phyloP scores from a whole-genome alignment of 2,329 filamentous ascomycete species.

The Hymenoscyphus fraxineus region DNA sequence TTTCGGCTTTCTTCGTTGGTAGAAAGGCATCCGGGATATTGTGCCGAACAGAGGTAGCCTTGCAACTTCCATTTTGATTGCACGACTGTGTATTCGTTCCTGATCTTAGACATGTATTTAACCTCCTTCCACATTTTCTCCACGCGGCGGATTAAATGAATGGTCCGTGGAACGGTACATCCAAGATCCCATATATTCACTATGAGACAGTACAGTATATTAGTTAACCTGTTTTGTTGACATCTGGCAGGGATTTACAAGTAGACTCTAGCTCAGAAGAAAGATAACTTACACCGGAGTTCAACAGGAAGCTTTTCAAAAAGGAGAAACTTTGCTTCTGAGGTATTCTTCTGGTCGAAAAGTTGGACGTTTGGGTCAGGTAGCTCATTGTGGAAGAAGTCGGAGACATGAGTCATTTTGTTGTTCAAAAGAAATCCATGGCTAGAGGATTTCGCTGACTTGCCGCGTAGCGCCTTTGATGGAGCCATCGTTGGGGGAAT shows the following conservation, averaged over 20 bases:
- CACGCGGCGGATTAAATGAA: neutral
- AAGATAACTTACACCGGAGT: neutral
- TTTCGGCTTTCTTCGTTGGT: neutral
- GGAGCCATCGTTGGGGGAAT: too few species aligned
- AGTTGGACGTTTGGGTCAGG: neutral
- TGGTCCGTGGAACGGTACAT: neutral
- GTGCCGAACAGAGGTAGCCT: neutral
- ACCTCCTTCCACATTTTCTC: neutral
- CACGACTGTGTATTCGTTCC: too few species aligned
- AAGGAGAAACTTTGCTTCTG: neutral
- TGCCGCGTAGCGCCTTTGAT: too few species aligned
- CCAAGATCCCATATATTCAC: neutral
- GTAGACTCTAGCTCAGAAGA: neutral
- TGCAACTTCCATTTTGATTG: neutral
- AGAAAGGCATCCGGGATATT: neutral
- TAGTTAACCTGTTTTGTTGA: neutral
- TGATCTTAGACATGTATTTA: too few species aligned
- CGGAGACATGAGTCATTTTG: neutral
- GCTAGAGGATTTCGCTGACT: neutral
- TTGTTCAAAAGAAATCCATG: neutral
- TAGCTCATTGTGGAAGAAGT: neutral
- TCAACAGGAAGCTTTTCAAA: neutral
- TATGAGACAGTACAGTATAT: neutral
- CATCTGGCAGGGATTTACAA: neutral
- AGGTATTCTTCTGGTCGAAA: neutral